Base-by-base conservation (phyloP, 2,329 filamentous ascomycete species). In the Fusarium redolens region DNA sequence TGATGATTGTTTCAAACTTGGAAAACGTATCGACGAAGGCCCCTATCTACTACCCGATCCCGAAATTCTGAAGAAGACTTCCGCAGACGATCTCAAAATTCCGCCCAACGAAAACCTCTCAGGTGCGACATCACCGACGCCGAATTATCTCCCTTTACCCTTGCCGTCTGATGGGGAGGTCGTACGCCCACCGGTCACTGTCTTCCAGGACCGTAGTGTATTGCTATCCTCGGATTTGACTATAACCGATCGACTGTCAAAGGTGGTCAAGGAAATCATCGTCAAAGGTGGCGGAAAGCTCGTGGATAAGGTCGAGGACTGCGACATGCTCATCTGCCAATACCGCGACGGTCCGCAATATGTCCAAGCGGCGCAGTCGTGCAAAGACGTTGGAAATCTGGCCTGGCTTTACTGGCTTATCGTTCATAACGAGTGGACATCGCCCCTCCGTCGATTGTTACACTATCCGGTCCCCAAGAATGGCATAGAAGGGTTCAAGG, bases 391-490 rank as follows among this genome's bases (percentile, higher is more conserved):
- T 17, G 96, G 95, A 20, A 99, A 97, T 79, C 85, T 99, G 28
- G 91, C 95, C 1, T 99, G 96, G 96, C 86, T 99, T 17, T 98
- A 96, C 81, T 92, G 96, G 81, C 86, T 99, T 60, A 97, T 98
- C 79, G 94, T 94, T 5, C 90, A 93, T 75, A 95, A 97, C 78
- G 87, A 91, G 69, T 99, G 95, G 93, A 96, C 93, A 4, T 95
- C 93, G 17, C 96, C 96, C 0, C 85, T 95, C 65, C 90, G 91
- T 47, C 91, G 94, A 55, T 86, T 98, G 35, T 86, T 99, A 30
- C 96, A 99, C 79, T 99, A 99, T 75, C 96, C 96, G 1, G 80
- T 97, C 18, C 93, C 95, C 9, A 89, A 88, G 51, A 81, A 91
- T 13, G 93, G 94, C 3, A 91, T 99, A 40, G 90, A 92, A 0